Percentiles rank a stretch among this genome's conserved stretches.
Conservation (phyloP, 495 filamentous ascomycete genomes). For the Neurospora sublineolata region DNA sequence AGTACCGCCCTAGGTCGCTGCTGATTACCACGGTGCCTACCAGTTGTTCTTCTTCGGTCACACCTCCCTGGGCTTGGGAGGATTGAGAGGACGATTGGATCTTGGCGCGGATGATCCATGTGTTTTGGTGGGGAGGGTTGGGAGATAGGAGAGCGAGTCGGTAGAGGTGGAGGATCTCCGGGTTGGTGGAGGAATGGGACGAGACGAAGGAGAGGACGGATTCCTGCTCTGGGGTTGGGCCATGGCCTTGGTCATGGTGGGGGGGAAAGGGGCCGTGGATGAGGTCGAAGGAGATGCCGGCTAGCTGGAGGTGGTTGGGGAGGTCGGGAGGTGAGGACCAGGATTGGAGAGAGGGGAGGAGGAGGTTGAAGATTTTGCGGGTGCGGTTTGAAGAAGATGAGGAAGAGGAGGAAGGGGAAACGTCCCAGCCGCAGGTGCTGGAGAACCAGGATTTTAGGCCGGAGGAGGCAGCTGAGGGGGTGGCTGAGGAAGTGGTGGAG, state of each 20-base stretch:
- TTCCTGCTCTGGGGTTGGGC: slow-evolving; percentile 16
- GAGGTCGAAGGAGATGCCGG: slow-evolving; percentile 62
- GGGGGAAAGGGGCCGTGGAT: slow-evolving; percentile 46
- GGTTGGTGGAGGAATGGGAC: slow-evolving; percentile 49
- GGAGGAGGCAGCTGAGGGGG: slow-evolving; percentile 1
- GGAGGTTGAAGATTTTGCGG: slow-evolving; percentile 39
- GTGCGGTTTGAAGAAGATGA: slow-evolving; percentile 55
- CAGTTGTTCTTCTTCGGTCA: slow-evolving; percentile 37
- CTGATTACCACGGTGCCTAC: slow-evolving; percentile 79
- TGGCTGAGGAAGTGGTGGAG: slow-evolving; percentile 20
- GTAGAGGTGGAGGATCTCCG: slow-evolving; percentile 77
- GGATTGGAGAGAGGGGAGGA: slow-evolving; percentile 50
- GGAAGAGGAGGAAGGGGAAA: slow-evolving; percentile 43
- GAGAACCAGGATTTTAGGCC: slow-evolving; percentile 45
- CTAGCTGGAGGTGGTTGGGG: slow-evolving; percentile 56
- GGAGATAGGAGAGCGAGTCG: slow-evolving; percentile 47
- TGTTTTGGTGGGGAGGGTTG: not conserved
- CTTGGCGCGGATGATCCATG: slow-evolving; percentile 63
- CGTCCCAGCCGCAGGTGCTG: slow-evolving; percentile 33
- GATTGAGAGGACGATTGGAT: slow-evolving; percentile 34
- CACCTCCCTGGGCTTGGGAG: no score
- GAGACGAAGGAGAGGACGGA: slow-evolving; percentile 64
- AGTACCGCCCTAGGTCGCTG: slow-evolving; percentile 50
- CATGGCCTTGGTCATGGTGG: no score
- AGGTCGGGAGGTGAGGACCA: slow-evolving; percentile 71